Conservation (phyloP, 306 rosid species). For the Mucuna pruriens region DNA sequence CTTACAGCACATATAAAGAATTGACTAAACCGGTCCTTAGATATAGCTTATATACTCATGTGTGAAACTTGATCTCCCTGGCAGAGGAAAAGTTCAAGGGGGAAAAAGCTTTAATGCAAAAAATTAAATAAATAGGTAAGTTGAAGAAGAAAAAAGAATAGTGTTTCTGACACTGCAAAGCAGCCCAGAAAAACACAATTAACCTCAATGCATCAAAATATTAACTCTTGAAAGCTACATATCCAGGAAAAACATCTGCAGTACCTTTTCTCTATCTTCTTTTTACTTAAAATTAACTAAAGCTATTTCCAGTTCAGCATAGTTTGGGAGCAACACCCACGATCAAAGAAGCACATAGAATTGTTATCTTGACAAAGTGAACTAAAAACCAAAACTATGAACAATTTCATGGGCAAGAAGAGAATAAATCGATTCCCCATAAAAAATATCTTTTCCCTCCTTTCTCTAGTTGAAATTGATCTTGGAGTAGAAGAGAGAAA, state of each 20-base stretch:
- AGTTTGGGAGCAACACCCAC: slow-evolving; percentile 4
- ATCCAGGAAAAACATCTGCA: not conserved
- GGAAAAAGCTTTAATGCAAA: not conserved
- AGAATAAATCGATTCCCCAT: not conserved
- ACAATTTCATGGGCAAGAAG: not conserved
- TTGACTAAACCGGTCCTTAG: not conserved
- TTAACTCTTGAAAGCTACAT: not conserved
- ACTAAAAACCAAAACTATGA: not conserved
- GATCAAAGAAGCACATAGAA: slow-evolving; percentile 8
- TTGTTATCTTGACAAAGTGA: slow-evolving; percentile 10
- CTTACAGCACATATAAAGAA: not conserved
- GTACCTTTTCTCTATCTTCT: not conserved
- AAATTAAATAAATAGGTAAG: not conserved
- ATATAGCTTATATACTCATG: not conserved
- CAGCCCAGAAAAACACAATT: not conserved
- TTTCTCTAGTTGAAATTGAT: slow-evolving; percentile 15
- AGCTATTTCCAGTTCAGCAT: slow-evolving; percentile 25
- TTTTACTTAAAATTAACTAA: not conserved
- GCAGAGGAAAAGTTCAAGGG: not conserved
- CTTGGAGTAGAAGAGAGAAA: not conserved
- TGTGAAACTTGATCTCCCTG: slow-evolving; percentile 1
- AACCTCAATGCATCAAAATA: not conserved
- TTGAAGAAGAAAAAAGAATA: not conserved
- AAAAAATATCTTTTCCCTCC: not conserved
- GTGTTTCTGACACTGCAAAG: not conserved